Evolutionary conservation across 169 alveolate genomes (phyloP), one percentile per base, ranked within the genome.

Genomic region (Plasmodium fragile): DNA sequence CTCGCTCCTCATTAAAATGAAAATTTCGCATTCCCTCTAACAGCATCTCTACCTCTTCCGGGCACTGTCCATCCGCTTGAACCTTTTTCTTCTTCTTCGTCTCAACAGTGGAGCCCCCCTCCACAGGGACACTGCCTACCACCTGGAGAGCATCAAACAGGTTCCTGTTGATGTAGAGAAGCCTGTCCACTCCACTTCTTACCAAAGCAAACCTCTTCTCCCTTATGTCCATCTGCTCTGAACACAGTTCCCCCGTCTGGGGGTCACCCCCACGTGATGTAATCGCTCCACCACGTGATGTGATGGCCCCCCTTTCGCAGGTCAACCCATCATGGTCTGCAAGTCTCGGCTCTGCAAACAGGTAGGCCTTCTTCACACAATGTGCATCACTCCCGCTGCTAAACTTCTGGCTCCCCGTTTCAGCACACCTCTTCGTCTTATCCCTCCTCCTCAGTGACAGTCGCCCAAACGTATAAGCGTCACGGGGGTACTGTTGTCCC

Each of bases 111-210:
- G 73, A n/a, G 0, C 0, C 32, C 32, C 34, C 73, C 25, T n/a
- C 25, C 11, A 59, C 18, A 4, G 73, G 16, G 34, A 6, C n/a
- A 34, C 13, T 1, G 6, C 13, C 75, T 22, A 16, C 8, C 75
- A 5, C 75, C 75, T 65, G 30, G 6, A 10, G 10, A 25, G 16
- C 45, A 5, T 73, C 78, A 25, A 83, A 43, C 25, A 85, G 32
- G 11, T 13, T 49, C 49, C 94, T 78, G 13, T 89, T 89, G 5
- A 49, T 77, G 70, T 79, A 89, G 11, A 89, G 34, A 30, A 89
- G 34, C 11, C 49, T 89, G 49, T 89, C 82, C 22, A 89, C 82
- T 1, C 91, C 81, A 7, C 28, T 77, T 30, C 69, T 22, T 52
- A 85, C 39, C 39, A 4, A 52, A 6, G 53, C 41, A n/a, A 45